These are phyloP conservation scores for Debaryomyces psychrophilus DNA, from an alignment of 1,139 yeast genomes.

Conservation along the genomic window DNA sequence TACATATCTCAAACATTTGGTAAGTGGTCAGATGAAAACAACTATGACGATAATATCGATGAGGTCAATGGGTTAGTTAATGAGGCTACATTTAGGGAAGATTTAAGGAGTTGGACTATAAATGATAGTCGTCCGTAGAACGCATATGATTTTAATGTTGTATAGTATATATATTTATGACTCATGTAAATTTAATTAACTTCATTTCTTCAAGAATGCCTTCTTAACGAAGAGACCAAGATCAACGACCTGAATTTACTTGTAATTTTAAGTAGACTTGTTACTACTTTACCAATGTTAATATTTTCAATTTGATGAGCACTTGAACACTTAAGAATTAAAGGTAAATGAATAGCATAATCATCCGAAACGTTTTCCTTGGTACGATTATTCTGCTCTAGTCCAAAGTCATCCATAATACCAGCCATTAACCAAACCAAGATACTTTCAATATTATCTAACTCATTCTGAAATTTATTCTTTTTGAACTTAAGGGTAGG, in stretches of 20 bases:
- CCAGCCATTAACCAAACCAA: not conserved
- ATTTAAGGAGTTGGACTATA: conserved; percentile 50
- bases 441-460: conserved; percentile 1
- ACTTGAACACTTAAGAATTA: not conserved
- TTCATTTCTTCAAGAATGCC: not conserved
- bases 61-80: conserved; percentile 50
- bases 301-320: not conserved
- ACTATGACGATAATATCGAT: conserved; percentile 45
- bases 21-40: conserved; percentile 21
- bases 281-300: not conserved
- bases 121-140: conserved; percentile 6
- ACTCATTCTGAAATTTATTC: not conserved
- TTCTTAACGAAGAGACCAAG: not conserved
- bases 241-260: not conserved
- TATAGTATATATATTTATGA: conserved; percentile 1
- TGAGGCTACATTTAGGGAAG: conserved; percentile 44
- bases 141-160: not conserved
- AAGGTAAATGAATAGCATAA: not conserved
- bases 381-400: not conserved
- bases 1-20: conserved; percentile 24
- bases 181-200: not conserved
- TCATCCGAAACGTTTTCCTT: not conserved
- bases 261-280: conserved; percentile 1
- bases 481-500: not conserved
- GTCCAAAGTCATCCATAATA: conserved; percentile 6